A percentile compares a stretch with the other conserved stretches of the same genome.
Conservation (phyloP, 2,329 filamentous ascomycete genomes). For the Dactylellina haptotyla region DNA sequence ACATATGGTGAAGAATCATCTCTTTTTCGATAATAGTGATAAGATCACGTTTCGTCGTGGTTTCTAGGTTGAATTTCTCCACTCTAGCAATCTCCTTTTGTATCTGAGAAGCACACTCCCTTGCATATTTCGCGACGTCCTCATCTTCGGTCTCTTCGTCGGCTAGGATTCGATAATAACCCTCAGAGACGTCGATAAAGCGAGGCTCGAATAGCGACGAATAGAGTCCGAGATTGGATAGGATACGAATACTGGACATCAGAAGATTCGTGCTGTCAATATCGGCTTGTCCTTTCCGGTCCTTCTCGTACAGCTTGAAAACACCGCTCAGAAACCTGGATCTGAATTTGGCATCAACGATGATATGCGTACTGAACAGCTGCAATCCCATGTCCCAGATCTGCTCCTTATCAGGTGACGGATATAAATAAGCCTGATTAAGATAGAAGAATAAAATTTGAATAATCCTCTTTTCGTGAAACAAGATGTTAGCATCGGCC, state of each 20-base stretch:
- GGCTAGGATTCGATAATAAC: conserved; percentile 76
- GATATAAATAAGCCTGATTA: conserved; percentile 86
- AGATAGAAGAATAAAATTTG: conserved; percentile 93
- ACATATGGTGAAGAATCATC: conserved; percentile 75
- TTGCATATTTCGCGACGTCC: conserved; percentile 79
- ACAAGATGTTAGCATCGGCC: conserved; percentile 23
- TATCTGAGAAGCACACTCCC: conserved; percentile 75
- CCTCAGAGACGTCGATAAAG: conserved; percentile 74
- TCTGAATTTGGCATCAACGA: conserved; percentile 67
- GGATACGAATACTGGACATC: conserved; percentile 79
- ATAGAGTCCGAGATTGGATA: conserved; percentile 87
- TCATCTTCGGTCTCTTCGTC: conserved; percentile 70
- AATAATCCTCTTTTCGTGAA: conserved; percentile 74
- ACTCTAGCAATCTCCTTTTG: conserved; percentile 78
- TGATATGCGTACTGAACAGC: conserved; percentile 75
- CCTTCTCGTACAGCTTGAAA: conserved; percentile 78
- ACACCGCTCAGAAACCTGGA: conserved; percentile 73
- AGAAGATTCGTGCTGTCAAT: conserved; percentile 74
- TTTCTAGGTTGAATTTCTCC: conserved; percentile 82
- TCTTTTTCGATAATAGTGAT: conserved; percentile 77
- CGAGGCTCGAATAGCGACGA: conserved; percentile 79
- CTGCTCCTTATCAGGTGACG: conserved; percentile 71
- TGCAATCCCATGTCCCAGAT: conserved; percentile 83
- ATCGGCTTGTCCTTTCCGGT: conserved; percentile 70
- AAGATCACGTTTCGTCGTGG: conserved; percentile 80